Percentiles rank a stretch among this genome's conserved stretches.
Conservation (phyloP, 352 stramenopile species). For the Phytophthora meadii region DNA sequence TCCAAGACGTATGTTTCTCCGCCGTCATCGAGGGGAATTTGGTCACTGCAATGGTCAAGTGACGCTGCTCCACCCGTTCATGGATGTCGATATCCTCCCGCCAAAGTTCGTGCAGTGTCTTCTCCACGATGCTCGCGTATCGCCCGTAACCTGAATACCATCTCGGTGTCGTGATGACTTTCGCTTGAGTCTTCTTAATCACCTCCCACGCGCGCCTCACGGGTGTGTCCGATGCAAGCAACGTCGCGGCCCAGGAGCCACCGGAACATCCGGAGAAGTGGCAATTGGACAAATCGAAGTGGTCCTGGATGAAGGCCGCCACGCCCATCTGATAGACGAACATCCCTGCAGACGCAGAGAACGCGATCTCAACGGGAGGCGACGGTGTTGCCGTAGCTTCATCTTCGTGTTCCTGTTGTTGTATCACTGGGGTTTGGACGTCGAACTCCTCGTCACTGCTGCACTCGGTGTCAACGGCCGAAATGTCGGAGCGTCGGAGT, state of each 20-base stretch:
- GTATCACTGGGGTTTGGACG: conserved; percentile 14
- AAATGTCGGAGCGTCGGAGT: conserved; percentile 17
- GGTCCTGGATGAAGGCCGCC: conserved; percentile 71
- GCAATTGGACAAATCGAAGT: conserved; percentile 49
- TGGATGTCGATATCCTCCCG: conserved; percentile 57
- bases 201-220: conserved; percentile 54
- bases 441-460: conserved; percentile 50
- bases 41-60: conserved; percentile 69
- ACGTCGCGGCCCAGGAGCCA: conserved; percentile 36
- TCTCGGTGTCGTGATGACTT: conserved; percentile 45
- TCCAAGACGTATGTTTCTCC: conserved; percentile 65
- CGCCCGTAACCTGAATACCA: conserved; percentile 77
- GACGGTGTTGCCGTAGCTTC: not conserved
- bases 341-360: conserved; percentile 68
- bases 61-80: conserved; percentile 43
- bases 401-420: conserved; percentile 5
- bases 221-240: conserved; percentile 59
- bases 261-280: conserved; percentile 46
- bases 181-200: conserved; percentile 61
- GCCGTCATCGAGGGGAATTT: conserved; percentile 64
- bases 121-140: conserved; percentile 59
- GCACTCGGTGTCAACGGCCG: conserved; percentile 26
- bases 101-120: conserved; percentile 66
- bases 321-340: conserved; percentile 84
- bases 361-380: conserved; percentile 64